Evolutionary conservation across 257 asterid genomes (phyloP).

Genomic region (Solanum paucissectum): DNA sequence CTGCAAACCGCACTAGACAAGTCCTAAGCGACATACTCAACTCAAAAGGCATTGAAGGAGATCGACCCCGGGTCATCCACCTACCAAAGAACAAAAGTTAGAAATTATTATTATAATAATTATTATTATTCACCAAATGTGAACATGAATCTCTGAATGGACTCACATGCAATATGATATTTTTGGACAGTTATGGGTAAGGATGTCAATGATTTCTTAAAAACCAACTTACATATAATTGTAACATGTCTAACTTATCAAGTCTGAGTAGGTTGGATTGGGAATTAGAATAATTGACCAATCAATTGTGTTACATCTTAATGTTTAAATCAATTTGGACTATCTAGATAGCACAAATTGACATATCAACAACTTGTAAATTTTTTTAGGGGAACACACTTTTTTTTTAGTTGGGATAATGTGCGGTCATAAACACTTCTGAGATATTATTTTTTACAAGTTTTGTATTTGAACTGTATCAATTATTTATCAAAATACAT

Average conservation of each 20-base stretch:
- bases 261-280: neutral
- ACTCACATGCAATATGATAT: conserved; percentile 1
- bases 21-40: fast-evolving
- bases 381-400: too few species aligned
- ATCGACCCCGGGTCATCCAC: too few species aligned
- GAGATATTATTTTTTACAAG: too few species aligned
- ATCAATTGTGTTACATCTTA: neutral
- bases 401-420: too few species aligned
- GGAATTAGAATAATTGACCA: neutral
- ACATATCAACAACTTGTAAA: neutral
- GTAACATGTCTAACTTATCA: neutral
- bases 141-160: neutral
- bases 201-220: neutral
- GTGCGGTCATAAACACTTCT: too few species aligned
- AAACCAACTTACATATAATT: neutral
- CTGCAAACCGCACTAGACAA: fast-evolving
- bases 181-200: neutral
- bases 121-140: neutral
- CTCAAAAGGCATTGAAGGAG: fast-evolving
- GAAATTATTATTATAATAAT: neutral
- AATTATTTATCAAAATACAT: too few species aligned
- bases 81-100: too few species aligned
- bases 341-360: neutral
- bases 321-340: neutral
- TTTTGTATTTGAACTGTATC: too few species aligned